These are phyloP conservation scores for Triangularia verruculosa DNA, from an alignment of 2,329 filamentous ascomycete species.

Conservation along the genomic window DNA sequence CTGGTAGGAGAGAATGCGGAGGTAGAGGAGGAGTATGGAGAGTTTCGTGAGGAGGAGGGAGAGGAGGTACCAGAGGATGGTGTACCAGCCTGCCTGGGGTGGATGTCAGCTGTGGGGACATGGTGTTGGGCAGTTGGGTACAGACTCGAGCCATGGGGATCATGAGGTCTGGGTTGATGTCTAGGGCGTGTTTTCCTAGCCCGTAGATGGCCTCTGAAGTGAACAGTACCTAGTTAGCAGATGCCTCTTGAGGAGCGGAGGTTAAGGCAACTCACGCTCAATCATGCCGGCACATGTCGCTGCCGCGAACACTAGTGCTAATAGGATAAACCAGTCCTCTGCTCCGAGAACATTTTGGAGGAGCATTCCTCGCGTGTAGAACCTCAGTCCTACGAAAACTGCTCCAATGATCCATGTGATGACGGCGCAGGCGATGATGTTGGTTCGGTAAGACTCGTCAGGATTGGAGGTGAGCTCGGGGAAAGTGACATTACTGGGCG, in stretches of 20 bases:
- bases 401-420: slow-evolving; percentile 32
- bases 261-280: slow-evolving; percentile 9
- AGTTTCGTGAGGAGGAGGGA: slow-evolving; percentile 31
- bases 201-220: slow-evolving; percentile 21
- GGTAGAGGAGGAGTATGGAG: slow-evolving; percentile 29
- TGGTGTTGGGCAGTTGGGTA: background rate
- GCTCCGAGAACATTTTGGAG: slow-evolving; percentile 34
- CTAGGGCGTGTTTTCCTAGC: slow-evolving; percentile 22
- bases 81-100: slow-evolving; percentile 27
- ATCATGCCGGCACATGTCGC: slow-evolving; percentile 25
- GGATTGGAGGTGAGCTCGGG: slow-evolving; percentile 18
- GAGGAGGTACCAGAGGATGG: slow-evolving; percentile 30
- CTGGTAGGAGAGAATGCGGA: slow-evolving; percentile 27
- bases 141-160: slow-evolving; percentile 19
- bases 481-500: background rate
- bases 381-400: slow-evolving; percentile 34
- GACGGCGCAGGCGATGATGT: slow-evolving; percentile 28
- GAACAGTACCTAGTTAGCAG: slow-evolving; percentile 5
- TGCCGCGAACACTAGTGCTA: slow-evolving; percentile 32
- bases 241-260: background rate
- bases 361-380: slow-evolving; percentile 37
- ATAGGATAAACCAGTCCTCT: slow-evolving; percentile 38
- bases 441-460: slow-evolving; percentile 21
- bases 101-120: background rate
- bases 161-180: slow-evolving; percentile 11